A percentile compares a stretch with the other conserved stretches of the same genome.
Conservation (phyloP, 805 yeast species). For the Metschnikowia continentalis region DNA sequence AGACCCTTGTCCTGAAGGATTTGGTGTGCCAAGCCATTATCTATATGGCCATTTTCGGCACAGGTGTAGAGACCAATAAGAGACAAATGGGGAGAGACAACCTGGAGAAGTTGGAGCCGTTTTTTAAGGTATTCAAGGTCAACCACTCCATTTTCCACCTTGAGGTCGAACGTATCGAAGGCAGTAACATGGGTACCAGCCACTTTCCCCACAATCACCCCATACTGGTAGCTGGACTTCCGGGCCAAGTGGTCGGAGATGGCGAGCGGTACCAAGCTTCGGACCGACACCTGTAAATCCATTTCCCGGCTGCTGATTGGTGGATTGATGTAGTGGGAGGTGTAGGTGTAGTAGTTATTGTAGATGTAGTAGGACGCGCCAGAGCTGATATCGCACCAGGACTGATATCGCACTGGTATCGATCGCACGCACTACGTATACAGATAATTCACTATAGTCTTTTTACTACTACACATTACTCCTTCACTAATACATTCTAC, state of each 20-base stretch:
- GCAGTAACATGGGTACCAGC: conserved; percentile 10
- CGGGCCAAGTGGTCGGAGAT: conserved; percentile 30
- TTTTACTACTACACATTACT: too few species aligned
- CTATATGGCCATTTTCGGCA: not conserved
- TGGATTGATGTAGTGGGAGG: not conserved
- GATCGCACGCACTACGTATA: too few species aligned
- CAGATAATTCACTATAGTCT: too few species aligned
- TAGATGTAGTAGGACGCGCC: too few species aligned
- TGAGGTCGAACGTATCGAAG: conserved; percentile 29
- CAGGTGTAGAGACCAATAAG: conserved; percentile 32
- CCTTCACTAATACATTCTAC: too few species aligned
- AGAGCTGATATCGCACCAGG: too few species aligned
- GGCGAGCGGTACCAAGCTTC: conserved; percentile 28
- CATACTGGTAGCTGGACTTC: conserved; percentile 17
- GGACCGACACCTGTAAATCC: conserved; percentile 4
- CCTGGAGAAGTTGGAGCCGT: conserved; percentile 25
- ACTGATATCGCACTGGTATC: too few species aligned
- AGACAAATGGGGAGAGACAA: conserved; percentile 25
- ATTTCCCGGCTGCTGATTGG: not conserved
- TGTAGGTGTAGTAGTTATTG: not conserved
- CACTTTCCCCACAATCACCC: conserved; percentile 27
- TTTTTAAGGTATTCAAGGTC: conserved; percentile 24
- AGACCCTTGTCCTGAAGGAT: not conserved
- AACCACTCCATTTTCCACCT: conserved; percentile 14
- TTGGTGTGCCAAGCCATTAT: conserved; percentile 11